Base-by-base conservation (phyloP, 805 yeast genomes). In the Sugiyamaella lignohabitans region DNA sequence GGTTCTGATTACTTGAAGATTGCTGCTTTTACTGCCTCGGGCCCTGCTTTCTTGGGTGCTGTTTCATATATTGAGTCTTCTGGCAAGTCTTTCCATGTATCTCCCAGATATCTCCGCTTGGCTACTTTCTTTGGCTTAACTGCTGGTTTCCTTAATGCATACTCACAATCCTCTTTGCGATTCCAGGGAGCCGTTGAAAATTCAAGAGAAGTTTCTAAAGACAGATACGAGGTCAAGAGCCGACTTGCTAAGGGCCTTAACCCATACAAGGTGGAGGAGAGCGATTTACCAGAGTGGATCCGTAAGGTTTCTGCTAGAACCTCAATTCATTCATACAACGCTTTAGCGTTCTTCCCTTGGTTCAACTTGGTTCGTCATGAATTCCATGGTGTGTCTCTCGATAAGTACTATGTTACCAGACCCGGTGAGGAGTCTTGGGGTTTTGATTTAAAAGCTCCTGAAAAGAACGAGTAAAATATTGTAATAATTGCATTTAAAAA, bases 171-270 rank as follows among this genome's bases (percentile, higher is more conserved):
- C 8, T 69, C 82, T 21, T 73, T 75, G 62, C 75, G 95, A 60
- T 86, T 86, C 67, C 78, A 82, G 74, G 95, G 95, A 22, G 76
- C 79, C 70, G 55, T 74, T 20, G 95, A 87, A 67, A 86, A 86
- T 66, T 56, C 70, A 29, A 69, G 80, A 53, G 95, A 86, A 66
- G 87, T 84, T 45, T 60, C 60, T 47, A 79, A 73, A 66, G 95
- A 87, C 64, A 73, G 94, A 62, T 80, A 71, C 60, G 88, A 86
- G 64, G 74, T 81, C 53, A 84, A 85, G 64, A 70, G 72, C 53
- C 72, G 79, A 53, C 74, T 86, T 53, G 73, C 84, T 27, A 67
- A 75, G 59, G 87, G 83, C 32, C 70, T 73, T 58, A 73, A 80
- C 45, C 86, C 91, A 30, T 83, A 79, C 64, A 86, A 84, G 38